Evolutionary conservation across 768 basidiomycete species (phyloP).

Genomic region (Tephrocybe sp.): DNA sequence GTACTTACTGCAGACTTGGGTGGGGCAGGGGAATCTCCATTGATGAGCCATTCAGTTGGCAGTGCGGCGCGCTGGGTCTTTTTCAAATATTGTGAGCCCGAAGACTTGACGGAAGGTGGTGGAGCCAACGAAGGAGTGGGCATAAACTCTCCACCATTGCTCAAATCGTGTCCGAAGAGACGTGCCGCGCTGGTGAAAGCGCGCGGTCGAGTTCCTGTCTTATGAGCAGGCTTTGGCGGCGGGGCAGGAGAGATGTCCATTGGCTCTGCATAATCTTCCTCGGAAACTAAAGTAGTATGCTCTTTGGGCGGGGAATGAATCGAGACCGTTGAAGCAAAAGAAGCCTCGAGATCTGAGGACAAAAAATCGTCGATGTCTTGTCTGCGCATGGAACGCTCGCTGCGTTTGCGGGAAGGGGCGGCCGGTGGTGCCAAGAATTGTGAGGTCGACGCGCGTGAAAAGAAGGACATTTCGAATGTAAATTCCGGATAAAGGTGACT

Average conservation of each 20-base stretch:
- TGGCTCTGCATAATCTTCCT: conserved; percentile 52
- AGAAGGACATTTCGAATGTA: conserved; percentile 52
- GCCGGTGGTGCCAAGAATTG: conserved; percentile 47
- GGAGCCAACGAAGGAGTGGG: conserved; percentile 32
- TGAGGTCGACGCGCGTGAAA: conserved; percentile 35
- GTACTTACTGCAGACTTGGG: conserved; percentile 27
- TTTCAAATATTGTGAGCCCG: conserved; percentile 46
- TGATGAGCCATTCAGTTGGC: conserved; percentile 60
- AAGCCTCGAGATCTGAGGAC: conserved; percentile 77
- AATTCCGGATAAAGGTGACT: conserved; percentile 31
- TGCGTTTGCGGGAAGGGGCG: conserved; percentile 48
- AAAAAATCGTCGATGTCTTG: conserved; percentile 67
- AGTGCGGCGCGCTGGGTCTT: conserved; percentile 61
- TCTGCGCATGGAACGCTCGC: conserved; percentile 39
- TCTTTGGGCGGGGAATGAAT: conserved; percentile 68
- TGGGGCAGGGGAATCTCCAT: conserved; percentile 22
- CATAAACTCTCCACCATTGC: conserved; percentile 44
- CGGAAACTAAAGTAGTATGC: conserved; percentile 43
- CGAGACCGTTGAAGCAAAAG: conserved; percentile 83
- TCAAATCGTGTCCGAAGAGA: conserved; percentile 73
- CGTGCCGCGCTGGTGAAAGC: conserved; percentile 67
- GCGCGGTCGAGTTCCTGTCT: conserved; percentile 49
- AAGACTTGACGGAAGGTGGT: conserved; percentile 30
- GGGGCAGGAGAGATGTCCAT: conserved; percentile 85
- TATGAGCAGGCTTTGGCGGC: conserved; percentile 27